phyloP scores from a whole-genome alignment of 1,284 basidiomycete species.

The Hortiboletus rubellus region DNA sequence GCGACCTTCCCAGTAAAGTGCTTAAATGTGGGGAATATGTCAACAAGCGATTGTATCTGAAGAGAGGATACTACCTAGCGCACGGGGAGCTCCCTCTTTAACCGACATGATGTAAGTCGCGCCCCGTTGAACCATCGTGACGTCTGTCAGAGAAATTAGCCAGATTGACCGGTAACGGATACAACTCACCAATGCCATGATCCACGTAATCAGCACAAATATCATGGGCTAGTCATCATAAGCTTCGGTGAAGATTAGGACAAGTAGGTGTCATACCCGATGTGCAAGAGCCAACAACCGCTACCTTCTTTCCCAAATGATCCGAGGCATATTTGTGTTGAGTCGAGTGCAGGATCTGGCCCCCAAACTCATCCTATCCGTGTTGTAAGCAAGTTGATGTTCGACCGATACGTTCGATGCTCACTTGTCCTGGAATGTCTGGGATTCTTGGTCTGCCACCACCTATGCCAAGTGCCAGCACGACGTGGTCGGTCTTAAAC shows the following conservation, averaged over 20 bases:
- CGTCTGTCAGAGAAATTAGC: slow-evolving; percentile 37
- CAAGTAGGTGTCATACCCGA: slow-evolving; percentile 41
- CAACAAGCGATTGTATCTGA: background rate
- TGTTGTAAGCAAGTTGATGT: slow-evolving; percentile 15
- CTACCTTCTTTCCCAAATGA: slow-evolving; percentile 58
- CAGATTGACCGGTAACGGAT: background rate
- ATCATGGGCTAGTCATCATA: slow-evolving; percentile 28
- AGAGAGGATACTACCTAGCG: slow-evolving; percentile 32
- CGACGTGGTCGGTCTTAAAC: slow-evolving; percentile 40
- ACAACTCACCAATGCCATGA: slow-evolving; percentile 28
- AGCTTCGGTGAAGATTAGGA: background rate
- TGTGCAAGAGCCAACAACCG: slow-evolving; percentile 61
- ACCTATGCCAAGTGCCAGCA: slow-evolving; percentile 46
- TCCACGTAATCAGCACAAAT: slow-evolving; percentile 33
- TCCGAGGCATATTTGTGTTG: slow-evolving; percentile 49
- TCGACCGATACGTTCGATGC: background rate
- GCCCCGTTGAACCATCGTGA: slow-evolving; percentile 64
- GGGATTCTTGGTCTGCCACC: slow-evolving; percentile 39
- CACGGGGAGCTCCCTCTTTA: slow-evolving; percentile 44
- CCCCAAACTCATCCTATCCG: slow-evolving; percentile 51
- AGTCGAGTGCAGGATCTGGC: slow-evolving; percentile 56
- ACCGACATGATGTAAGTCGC: slow-evolving; percentile 61
- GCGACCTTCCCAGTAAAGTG: slow-evolving; percentile 43
- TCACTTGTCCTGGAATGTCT: slow-evolving; percentile 37
- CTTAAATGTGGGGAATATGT: slow-evolving; percentile 22